Conservation (phyloP, 1,284 basidiomycete genomes). For the Cryptococcus sp. region DNA sequence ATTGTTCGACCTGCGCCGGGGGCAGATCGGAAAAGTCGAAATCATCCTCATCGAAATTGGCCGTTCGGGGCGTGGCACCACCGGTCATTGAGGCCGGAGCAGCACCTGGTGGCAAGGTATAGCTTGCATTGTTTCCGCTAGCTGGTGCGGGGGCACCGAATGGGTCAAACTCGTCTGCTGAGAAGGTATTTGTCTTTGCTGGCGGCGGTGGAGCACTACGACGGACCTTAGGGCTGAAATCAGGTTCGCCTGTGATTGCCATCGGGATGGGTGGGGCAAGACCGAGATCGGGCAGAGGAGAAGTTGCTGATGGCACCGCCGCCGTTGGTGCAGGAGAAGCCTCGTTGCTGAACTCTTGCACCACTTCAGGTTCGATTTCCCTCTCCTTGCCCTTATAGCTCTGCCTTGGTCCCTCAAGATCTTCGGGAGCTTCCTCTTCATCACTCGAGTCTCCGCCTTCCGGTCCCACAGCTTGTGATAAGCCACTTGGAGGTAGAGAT, state of each 20-base stretch:
- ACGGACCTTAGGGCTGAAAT: constrained; percentile 24
- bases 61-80: constrained; percentile 23
- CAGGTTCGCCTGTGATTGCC: constrained; percentile 8
- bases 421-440: constrained; percentile 53
- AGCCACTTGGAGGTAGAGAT: constrained; percentile 9
- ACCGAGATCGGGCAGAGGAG: constrained; percentile 46
- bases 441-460: constrained; percentile 35
- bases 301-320: constrained; percentile 31
- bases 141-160: constrained; percentile 20
- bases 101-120: constrained; percentile 17
- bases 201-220: constrained; percentile 49
- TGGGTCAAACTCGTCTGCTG: constrained; percentile 30
- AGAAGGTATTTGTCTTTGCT: not conserved
- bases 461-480: constrained; percentile 10
- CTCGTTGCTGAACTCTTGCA: constrained; percentile 2
- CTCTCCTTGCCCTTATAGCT: constrained; percentile 9
- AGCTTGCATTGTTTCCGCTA: not conserved
- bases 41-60: constrained; percentile 78
- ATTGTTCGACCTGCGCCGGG: constrained; percentile 47
- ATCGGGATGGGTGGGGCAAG: constrained; percentile 58
- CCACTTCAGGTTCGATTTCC: not conserved
- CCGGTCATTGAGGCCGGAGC: constrained; percentile 9
- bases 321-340: constrained; percentile 37
- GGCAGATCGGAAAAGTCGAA: constrained; percentile 73
- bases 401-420: constrained; percentile 42